A percentile compares a stretch with the other conserved stretches of the same genome.
phyloP scores from a whole-genome alignment of 2,329 filamentous ascomycete species.

The Fusarium torulosum region DNA sequence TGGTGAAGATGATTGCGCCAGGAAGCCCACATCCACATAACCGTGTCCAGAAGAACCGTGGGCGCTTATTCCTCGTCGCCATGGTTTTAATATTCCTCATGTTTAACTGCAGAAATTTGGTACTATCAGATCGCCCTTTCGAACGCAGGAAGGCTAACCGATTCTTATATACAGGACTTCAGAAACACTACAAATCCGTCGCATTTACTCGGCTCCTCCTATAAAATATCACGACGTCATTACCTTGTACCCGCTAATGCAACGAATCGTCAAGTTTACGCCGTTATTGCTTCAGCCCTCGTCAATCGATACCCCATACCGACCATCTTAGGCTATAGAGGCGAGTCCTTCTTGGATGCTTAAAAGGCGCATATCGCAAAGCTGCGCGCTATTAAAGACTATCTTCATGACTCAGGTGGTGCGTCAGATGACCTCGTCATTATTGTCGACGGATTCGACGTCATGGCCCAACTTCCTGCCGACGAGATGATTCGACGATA shows the following conservation, averaged over 20 bases:
- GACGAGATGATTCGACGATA: slow-evolving; percentile 43
- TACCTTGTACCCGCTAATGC: slow-evolving; percentile 40
- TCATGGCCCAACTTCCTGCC: slow-evolving; percentile 44
- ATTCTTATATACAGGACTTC: not conserved
- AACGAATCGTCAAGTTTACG: slow-evolving; percentile 33
- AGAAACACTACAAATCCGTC: not conserved
- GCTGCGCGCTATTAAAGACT: slow-evolving; percentile 32
- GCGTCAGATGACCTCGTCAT: slow-evolving; percentile 40
- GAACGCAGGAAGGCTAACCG: not conserved
- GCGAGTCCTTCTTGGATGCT: slow-evolving; percentile 32
- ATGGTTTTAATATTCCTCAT: slow-evolving; percentile 10
- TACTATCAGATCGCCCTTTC: not conserved
- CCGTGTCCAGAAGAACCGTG: slow-evolving; percentile 1
- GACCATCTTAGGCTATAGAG: slow-evolving; percentile 39
- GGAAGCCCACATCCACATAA: slow-evolving; percentile 4
- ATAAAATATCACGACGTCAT: slow-evolving; percentile 30
- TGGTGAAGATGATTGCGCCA: slow-evolving; percentile 12
- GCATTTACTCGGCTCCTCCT: slow-evolving; percentile 2
- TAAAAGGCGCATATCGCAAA: slow-evolving; percentile 41
- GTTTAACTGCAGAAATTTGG: slow-evolving; percentile 20
- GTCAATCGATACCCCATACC: slow-evolving; percentile 44
- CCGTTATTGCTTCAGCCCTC: slow-evolving; percentile 37
- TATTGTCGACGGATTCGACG: slow-evolving; percentile 44
- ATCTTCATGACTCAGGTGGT: slow-evolving; percentile 13
- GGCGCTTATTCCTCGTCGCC: slow-evolving; percentile 8